Evolutionary conservation across 768 basidiomycete genomes (phyloP).

Genomic region (Tulasnella sp.): DNA sequence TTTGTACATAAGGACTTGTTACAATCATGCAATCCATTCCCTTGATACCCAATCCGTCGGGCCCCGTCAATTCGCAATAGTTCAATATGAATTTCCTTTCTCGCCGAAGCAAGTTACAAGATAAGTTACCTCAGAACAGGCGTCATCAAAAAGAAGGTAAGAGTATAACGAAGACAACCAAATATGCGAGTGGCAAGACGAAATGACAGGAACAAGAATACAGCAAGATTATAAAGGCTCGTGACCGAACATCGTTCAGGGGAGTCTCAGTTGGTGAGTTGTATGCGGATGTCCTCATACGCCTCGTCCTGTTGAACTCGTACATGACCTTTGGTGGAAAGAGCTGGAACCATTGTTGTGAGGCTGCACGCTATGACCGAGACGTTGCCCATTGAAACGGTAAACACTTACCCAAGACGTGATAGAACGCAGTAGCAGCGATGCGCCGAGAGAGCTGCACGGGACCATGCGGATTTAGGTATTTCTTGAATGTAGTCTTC

Average conservation of each 20-base stretch:
- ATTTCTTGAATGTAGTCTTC: slow-evolving; percentile 38
- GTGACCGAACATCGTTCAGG: background rate
- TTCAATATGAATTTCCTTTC: no score
- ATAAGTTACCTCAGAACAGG: no score
- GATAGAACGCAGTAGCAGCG: slow-evolving; percentile 74
- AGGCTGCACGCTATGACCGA: background rate
- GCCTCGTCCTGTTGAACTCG: slow-evolving; percentile 48
- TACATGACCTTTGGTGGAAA: slow-evolving; percentile 65
- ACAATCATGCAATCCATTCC: no score
- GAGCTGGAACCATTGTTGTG: slow-evolving; percentile 36
- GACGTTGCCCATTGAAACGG: background rate
- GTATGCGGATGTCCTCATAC: slow-evolving; percentile 44
- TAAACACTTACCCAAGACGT: slow-evolving; percentile 55
- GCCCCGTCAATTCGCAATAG: no score
- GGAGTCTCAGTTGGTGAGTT: background rate
- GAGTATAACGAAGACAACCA: background rate
- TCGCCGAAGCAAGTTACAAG: no score
- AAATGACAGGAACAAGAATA: background rate
- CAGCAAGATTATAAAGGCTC: background rate
- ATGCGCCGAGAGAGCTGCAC: slow-evolving; percentile 61
- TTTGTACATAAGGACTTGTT: no score
- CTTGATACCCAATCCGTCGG: no score
- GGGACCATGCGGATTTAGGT: slow-evolving; percentile 57
- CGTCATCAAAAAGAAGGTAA: background rate
- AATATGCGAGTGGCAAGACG: background rate